Base-by-base conservation (phyloP, 2,329 filamentous ascomycete genomes). In the Alternaria incomplexa region DNA sequence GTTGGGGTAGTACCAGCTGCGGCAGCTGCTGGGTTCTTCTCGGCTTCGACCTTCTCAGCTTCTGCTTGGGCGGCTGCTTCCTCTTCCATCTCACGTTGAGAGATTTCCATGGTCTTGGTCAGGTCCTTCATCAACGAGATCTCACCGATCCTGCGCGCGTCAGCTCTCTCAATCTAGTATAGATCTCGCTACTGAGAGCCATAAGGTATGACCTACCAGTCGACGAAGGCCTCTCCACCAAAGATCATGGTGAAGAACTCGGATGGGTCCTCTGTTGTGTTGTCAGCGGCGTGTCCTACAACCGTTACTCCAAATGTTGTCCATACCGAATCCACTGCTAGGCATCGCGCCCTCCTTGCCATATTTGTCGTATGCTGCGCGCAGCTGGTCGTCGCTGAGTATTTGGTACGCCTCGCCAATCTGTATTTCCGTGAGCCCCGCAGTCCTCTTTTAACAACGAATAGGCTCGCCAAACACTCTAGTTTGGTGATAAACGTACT, bases 181-280 rank as follows among this genome's bases (percentile, higher is more conserved):
- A 25, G 12, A 13, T 7, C 23, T 45, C 4, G 5, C 15, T 56
- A 10, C 26, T 47, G 40, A 36, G 20, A 36, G 11, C 20, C n/a
- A 8, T 5, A 12, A 10, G 20, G 13, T 20, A 45, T 13, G 17
- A n/a, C 69, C 45, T 78, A 82, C 81, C 96, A 93, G 84, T 99
- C 95, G 64, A 91, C 86, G 76, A 99, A 99, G 12, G 95, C 93
- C 73, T 97, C 95, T 64, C 96, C 96, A 72, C 96, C 96, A 77
- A 99, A 99, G 73, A 99, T 99, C 85, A 94, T 96, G 75, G 92
- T 92, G 83, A 99, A 99, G 87, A 99, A 99, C 82, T 99, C 96
- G 68, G 93, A 88, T 1, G 96, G 96, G 80, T 99, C 96, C 85
- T 91, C 88, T 88, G 76, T 58, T 25, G n/a, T 48, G 57, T 47